phyloP scores from a whole-genome alignment of 768 basidiomycete species.

The Boletus tylopilopsis region DNA sequence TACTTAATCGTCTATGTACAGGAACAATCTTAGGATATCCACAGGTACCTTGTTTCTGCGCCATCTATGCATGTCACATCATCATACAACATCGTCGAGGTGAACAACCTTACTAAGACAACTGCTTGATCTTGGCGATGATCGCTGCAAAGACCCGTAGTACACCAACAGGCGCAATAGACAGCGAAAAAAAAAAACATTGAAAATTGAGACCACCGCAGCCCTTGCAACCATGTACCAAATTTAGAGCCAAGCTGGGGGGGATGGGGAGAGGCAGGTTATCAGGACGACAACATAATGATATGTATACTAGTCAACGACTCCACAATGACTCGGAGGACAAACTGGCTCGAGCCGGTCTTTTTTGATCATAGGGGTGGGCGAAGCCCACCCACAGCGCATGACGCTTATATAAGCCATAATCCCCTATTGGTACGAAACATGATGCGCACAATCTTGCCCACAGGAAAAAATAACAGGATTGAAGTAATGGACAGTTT shows the following conservation, averaged over 20 bases:
- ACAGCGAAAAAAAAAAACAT: constrained; percentile 37
- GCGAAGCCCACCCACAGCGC: no score
- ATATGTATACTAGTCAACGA: constrained; percentile 70
- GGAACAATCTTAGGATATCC: not conserved
- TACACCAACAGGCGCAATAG: not conserved
- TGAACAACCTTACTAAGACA: constrained; percentile 27
- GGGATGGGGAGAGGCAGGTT: not conserved
- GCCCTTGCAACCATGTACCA: constrained; percentile 82
- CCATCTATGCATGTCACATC: not conserved
- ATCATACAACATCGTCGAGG: not conserved
- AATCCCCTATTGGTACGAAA: no score
- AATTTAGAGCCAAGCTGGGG: constrained; percentile 69
- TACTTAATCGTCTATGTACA: no score
- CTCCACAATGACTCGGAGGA: constrained; percentile 83
- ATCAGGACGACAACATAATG: not conserved
- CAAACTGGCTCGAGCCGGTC: constrained; percentile 71
- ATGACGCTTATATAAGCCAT: no score
- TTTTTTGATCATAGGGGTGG: no score
- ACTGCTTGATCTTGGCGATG: constrained; percentile 41
- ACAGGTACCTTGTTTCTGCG: not conserved
- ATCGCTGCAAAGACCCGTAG: constrained; percentile 34
- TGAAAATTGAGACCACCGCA: constrained; percentile 74
- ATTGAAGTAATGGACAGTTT: no score
- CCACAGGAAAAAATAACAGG: no score
- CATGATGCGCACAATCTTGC: no score